Evolutionary conservation across 805 yeast genomes (phyloP).

Genomic region (Metschnikowia sp.): DNA sequence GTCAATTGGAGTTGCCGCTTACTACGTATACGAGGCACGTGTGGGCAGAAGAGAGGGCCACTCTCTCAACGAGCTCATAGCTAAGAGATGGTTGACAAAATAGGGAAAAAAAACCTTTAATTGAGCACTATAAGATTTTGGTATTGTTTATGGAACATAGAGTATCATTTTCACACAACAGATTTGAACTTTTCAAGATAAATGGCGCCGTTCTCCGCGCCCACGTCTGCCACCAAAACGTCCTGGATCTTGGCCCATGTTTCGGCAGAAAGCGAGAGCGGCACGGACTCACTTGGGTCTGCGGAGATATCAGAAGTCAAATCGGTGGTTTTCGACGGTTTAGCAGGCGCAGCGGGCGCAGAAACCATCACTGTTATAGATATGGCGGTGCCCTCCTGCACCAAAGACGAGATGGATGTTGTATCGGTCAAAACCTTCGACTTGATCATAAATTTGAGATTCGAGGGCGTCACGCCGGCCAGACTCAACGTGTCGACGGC

Average conservation of each 20-base stretch:
- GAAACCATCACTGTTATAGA: constrained; percentile 19
- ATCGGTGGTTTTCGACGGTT: background rate
- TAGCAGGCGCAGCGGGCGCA: constrained; percentile 8
- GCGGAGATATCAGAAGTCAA: background rate
- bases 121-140: background rate
- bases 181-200: constrained; percentile 26
- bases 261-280: constrained; percentile 10
- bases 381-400: constrained; percentile 12
- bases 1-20: constrained; percentile 58
- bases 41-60: constrained; percentile 59
- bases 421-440: constrained; percentile 62
- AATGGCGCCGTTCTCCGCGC: constrained; percentile 23
- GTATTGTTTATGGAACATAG: background rate
- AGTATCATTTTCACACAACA: background rate
- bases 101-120: background rate
- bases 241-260: constrained; percentile 47
- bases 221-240: constrained; percentile 32
- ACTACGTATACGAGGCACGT: constrained; percentile 59
- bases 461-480: constrained; percentile 30
- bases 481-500: constrained; percentile 23
- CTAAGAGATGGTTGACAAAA: constrained; percentile 21
- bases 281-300: constrained; percentile 7
- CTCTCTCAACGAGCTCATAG: constrained; percentile 49
- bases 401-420: constrained; percentile 29
- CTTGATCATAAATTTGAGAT: constrained; percentile 52